These are phyloP conservation scores for Phytophthora fragariaefolia DNA, from an alignment of 352 stramenopile species.

Conservation along the genomic window DNA sequence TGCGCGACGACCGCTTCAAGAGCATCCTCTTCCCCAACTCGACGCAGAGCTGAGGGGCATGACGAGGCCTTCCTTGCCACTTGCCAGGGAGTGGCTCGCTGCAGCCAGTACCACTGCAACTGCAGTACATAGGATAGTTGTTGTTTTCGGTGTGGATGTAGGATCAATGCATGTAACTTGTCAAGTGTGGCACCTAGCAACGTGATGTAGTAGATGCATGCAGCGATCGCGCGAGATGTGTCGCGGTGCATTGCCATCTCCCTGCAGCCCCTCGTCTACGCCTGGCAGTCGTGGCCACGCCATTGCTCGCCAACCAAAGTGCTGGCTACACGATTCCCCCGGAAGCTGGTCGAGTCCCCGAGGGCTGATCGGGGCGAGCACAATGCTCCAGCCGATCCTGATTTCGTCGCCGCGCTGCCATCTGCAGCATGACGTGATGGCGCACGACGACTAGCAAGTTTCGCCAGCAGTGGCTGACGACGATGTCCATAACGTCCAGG, in stretches of 20 bases:
- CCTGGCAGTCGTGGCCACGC: too few relatives aligned
- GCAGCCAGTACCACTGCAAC: background rate
- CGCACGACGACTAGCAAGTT: slow-evolving; percentile 26
- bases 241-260: background rate
- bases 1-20: slow-evolving; percentile 51
- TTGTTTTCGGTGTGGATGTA: slow-evolving; percentile 11
- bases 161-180: background rate
- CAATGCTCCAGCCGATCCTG: background rate
- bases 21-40: slow-evolving; percentile 28
- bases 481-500: slow-evolving; percentile 1
- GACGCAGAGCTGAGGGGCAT: slow-evolving; percentile 17
- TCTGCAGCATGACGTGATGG: slow-evolving; percentile 1
- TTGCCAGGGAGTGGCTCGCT: too few relatives aligned
- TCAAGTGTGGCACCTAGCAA: too few relatives aligned
- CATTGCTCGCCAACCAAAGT: background rate
- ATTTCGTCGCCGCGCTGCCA: background rate
- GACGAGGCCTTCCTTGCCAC: too few relatives aligned
- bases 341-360: background rate
- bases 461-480: slow-evolving; percentile 12
- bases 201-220: slow-evolving; percentile 29
- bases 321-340: background rate
- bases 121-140: background rate
- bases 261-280: too few relatives aligned
- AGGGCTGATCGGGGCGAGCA: background rate
- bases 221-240: background rate